Base-by-base conservation (phyloP, 2,329 filamentous ascomycete genomes). In the Penicillium sp. region DNA sequence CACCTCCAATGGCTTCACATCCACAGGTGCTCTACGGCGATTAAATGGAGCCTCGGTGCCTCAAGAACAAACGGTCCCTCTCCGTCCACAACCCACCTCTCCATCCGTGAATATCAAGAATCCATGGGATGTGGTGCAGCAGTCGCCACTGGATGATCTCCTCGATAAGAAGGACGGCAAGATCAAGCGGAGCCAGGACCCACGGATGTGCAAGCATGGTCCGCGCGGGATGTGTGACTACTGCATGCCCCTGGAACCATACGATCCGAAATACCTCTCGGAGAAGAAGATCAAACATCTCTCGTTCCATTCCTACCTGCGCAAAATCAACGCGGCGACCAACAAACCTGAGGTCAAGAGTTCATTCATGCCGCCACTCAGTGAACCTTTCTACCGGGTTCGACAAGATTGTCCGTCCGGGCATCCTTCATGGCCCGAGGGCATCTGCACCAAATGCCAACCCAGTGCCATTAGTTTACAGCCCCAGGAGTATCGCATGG, bases 261-360 rank as follows among this genome's bases (percentile, higher is more conserved):
- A 94, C 67, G 84, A 94, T 59, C 67, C 84, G n/a, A 82, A 82
- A 40, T 96, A 96, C 57, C 77, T 98, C 13, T 80, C 81, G 19
- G 91, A 98, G 56, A 94, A 91, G 75, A 96, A 96, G 76, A 96
- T 98, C 77, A 98, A 98, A 67, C 94, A 98, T 67, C 76, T 93
- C 18, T 97, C 93, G 0, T 96, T 97, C 70, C 93, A 98, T 67
- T 86, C 90, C 4, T 84, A 97, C 64, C 76, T 98, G 31, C 83
- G 90, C 51, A 98, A 98, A 66, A 84, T 95, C 67, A 98, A 98
- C 69, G 84, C 89, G 10, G 86, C 88, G 10, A 97, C 94, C 50
- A 98, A 98, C 71, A 96, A 94, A 64, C 87, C 91, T 20, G 91
- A 98, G 68, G 78, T 88, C 1, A 90, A 88, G 42, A 90, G 82